Evolutionary conservation across 345 rosid genomes (phyloP), one percentile per base, ranked within the genome.

Genomic region (Anacardium occidentale): DNA sequence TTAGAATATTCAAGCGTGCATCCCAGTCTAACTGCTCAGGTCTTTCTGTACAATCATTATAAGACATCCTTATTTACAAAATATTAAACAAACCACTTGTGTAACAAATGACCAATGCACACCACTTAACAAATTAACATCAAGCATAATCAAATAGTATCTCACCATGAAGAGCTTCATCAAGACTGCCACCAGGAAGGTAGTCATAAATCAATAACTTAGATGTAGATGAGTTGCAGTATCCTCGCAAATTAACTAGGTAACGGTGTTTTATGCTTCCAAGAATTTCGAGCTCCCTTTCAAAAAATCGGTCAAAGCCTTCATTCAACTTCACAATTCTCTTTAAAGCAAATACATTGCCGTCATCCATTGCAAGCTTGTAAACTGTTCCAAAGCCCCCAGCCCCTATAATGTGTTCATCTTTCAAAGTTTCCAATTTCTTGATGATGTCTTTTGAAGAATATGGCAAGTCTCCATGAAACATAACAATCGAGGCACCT

Each of bases 401-500:
- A 78, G 77, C 82, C 54, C 99, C 98, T 68, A 95, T 92, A 69
- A 91, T 79, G 66, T 92, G 93, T 74, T 91, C 99, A 80, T 91
- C 96, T 54, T 83, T 90, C 81, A 95, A 82, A 75, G 83, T 83
- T 75, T 95, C 99, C 73, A 95, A 72, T 77, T 93, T 92, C 80
- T 87, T 95, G 52, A 95, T 91, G 21, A 93, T 90, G 75, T 95
- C 99, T 76, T 90, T 95, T 14, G 99, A 89, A 50, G 99, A 88
- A 74, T 93, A 95, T 15, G 99, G 99, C 83, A 95, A 77, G 78
- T 95, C 98, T 75, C 98, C 99, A 75, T 95, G 97, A 79, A 95
- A 95, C 98, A 95, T 92, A 76, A 95, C 92, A 45, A 95, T 85
- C 20, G 99, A 95, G 68, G 98, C 97, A 77, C 99, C 99, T 95